Percentiles rank a stretch among this genome's conserved stretches.
Conservation (phyloP, 805 yeast genomes). For the Saccharomycopsis microspora region DNA sequence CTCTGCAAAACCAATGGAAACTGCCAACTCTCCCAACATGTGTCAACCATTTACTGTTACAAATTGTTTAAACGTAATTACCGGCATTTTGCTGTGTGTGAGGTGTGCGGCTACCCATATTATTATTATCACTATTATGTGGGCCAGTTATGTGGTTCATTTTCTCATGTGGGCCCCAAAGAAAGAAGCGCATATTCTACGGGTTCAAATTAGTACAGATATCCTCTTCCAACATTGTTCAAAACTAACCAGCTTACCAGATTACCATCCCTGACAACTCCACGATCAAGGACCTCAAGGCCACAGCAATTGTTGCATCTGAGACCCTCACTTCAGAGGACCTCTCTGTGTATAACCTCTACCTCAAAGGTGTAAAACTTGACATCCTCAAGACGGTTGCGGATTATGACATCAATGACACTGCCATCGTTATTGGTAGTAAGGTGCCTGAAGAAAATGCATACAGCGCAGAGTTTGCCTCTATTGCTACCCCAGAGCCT, state of each 20-base stretch:
- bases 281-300: slow-evolving; percentile 39
- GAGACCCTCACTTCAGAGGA: slow-evolving; percentile 17
- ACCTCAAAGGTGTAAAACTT: slow-evolving; percentile 11
- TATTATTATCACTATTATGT: too few species aligned
- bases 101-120: too few species aligned
- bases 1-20: too few species aligned
- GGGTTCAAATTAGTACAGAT: not conserved
- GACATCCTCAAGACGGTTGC: slow-evolving; percentile 13
- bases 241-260: slow-evolving; percentile 23
- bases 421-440: slow-evolving; percentile 11
- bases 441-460: slow-evolving; percentile 8
- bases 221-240: not conserved
- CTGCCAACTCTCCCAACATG: too few species aligned
- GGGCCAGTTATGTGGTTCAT: too few species aligned
- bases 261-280: slow-evolving; percentile 41
- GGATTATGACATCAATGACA: slow-evolving; percentile 11
- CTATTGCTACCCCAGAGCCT: not conserved
- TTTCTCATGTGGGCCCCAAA: too few species aligned
- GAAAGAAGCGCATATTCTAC: too few species aligned
- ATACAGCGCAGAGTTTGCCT: not conserved
- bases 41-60: too few species aligned
- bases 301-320: slow-evolving; percentile 33
- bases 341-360: slow-evolving; percentile 9
- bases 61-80: too few species aligned
- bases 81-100: too few species aligned